Conservation (phyloP, 2,329 filamentous ascomycete genomes). For the Ceratocystiopsis sp. region DNA sequence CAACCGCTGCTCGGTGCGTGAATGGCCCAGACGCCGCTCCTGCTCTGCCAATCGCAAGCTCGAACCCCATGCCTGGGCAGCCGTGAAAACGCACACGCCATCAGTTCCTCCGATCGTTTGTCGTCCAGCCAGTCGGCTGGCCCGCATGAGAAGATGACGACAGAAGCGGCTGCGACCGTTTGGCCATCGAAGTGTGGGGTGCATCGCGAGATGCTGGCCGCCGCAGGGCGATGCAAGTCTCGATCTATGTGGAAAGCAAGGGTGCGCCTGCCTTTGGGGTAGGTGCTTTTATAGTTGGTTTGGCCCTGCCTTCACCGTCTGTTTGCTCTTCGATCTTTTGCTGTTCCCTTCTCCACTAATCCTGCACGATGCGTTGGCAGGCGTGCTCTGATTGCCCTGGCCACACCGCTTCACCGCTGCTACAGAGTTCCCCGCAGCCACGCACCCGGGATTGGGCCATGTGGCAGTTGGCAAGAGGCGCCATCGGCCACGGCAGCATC, state of each 20-base stretch:
- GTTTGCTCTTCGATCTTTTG: slow-evolving; percentile 6
- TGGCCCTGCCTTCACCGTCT: background rate
- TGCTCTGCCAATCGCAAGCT: slow-evolving; percentile 15
- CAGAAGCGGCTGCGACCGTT: background rate
- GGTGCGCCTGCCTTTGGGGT: background rate
- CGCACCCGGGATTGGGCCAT: too few species aligned
- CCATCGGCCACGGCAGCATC: too few species aligned
- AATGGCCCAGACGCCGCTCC: slow-evolving; percentile 6
- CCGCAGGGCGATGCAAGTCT: background rate
- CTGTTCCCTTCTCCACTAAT: slow-evolving; percentile 14
- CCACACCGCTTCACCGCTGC: too few species aligned
- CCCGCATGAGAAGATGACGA: too few species aligned
- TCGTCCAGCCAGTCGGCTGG: background rate
- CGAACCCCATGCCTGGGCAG: slow-evolving; percentile 7
- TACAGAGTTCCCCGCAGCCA: too few species aligned
- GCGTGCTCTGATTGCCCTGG: background rate
- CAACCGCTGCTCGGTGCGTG: slow-evolving; percentile 2
- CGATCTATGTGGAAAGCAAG: background rate
- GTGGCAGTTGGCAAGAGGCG: too few species aligned
- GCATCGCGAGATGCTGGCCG: background rate
- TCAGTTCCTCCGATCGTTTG: slow-evolving; percentile 8
- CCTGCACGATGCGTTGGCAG: slow-evolving; percentile 22
- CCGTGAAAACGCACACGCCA: slow-evolving; percentile 9
- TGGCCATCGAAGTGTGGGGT: background rate
- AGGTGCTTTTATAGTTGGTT: slow-evolving; percentile 4